Percentiles rank a stretch among this genome's conserved stretches.
Conservation (phyloP, 2,329 filamentous ascomycete genomes). For the Colletotrichum caudatum region DNA sequence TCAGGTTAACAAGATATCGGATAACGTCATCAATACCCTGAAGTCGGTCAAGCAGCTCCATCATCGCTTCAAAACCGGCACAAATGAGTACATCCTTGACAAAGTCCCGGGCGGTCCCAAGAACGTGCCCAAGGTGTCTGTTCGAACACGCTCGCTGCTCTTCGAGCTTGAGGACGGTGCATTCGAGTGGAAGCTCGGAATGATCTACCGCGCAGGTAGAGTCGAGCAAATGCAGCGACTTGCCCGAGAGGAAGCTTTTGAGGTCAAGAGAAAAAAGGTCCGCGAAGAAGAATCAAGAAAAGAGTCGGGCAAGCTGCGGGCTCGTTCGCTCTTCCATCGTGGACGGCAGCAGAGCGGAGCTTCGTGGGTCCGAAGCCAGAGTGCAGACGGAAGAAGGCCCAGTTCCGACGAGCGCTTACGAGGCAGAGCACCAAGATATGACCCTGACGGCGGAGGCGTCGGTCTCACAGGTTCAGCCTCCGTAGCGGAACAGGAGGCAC, state of each 20-base stretch:
- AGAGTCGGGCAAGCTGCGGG: conserved; percentile 64
- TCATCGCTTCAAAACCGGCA: conserved; percentile 89
- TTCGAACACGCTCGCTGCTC: conserved; percentile 83
- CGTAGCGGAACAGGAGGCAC: conserved; percentile 81
- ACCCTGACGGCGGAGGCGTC: conserved; percentile 78
- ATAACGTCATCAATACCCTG: conserved; percentile 88
- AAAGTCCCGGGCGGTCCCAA: conserved; percentile 90
- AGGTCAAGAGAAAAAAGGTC: conserved; percentile 87
- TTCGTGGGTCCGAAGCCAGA: conserved; percentile 65
- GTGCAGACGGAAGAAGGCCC: conserved; percentile 61
- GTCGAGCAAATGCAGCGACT: conserved; percentile 91
- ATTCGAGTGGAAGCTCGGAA: conserved; percentile 96
- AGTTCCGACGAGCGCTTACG: conserved; percentile 50
- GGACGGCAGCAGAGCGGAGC: conserved; percentile 50
- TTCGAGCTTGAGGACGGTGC: conserved; percentile 96
- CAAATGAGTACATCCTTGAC: conserved; percentile 87
- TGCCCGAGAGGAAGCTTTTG: conserved; percentile 90
- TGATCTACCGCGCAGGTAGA: conserved; percentile 91
- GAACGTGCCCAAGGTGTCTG: conserved; percentile 83
- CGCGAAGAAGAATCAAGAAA: conserved; percentile 75
- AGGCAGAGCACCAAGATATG: conserved; percentile 73
- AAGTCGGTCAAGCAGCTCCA: conserved; percentile 94
- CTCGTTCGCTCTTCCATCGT: conserved; percentile 63
- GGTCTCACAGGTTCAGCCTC: conserved; percentile 79
- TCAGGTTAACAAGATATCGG: conserved; percentile 89